phyloP scores from a whole-genome alignment of 148 eudicot genomes.

The Chenopodium suecicum region DNA sequence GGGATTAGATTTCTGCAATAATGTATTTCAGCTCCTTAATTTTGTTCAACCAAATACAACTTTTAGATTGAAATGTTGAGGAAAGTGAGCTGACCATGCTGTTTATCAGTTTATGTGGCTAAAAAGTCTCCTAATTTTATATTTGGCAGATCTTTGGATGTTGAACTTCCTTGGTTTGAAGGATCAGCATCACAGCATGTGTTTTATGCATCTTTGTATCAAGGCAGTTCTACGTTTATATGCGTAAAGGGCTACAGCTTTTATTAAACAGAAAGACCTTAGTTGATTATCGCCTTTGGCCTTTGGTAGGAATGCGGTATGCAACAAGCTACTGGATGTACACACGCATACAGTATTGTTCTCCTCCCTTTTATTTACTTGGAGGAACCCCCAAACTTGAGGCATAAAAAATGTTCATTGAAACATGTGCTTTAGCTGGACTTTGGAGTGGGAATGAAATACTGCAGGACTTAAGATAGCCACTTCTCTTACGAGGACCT shows the following conservation, averaged over 20 bases:
- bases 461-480: no score
- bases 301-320: no score
- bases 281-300: no score
- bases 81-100: background rate
- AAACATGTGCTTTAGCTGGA: no score
- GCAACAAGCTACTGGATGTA: no score
- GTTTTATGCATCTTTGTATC: background rate
- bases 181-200: background rate
- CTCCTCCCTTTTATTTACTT: no score
- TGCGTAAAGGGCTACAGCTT: background rate
- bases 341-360: no score
- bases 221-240: background rate
- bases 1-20: slow-evolving; percentile 17
- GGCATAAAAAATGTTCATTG: no score
- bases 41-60: slow-evolving; percentile 19
- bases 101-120: background rate
- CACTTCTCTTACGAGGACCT: no score
- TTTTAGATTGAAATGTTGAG: background rate
- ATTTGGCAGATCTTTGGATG: background rate
- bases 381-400: no score
- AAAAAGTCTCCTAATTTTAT: background rate
- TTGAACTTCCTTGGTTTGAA: background rate
- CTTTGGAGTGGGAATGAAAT: no score
- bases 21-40: slow-evolving; percentile 21
- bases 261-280: no score